Evolutionary conservation across 2,329 filamentous ascomycete genomes (phyloP), one percentile per base, ranked within the genome.

Genomic region (Talaromyces sp.): DNA sequence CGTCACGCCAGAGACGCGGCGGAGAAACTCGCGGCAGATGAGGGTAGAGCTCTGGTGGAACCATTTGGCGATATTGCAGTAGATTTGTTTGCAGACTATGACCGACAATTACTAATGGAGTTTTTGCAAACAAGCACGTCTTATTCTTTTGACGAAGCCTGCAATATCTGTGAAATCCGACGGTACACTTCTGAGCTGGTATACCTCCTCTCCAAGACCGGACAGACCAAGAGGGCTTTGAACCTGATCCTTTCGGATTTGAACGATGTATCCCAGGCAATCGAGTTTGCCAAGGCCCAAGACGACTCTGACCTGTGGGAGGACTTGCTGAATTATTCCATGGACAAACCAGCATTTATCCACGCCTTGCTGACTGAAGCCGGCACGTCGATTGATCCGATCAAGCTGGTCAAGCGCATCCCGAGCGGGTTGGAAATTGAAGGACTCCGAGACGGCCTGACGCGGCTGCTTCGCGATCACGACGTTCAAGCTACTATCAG

Each of bases 261-360:
- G 5, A 88, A 88, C 62, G 91, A 99, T 72, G 93, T 98, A 56
- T 89, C 89, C 56, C 92, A 95, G 67, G 95, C 95, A 8, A 99
- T 99, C 67, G 85, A 89, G 1, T 99, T 99, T 70, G 93, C 92
- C 59, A 97, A 97, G 74, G 89, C 93, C 64, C 92, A 98, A 72
- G 88, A 95, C 65, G 93, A 97, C 69, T 87, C 89, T 0, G 93
- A 97, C 68, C 83, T 99, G 0, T 99, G 95, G 95, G 90, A 96
- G 66, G 93, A 98, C 70, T 82, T 99, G 7, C 85, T 99, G 5
- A 87, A 94, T 68, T 98, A 98, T 75, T 94, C 90, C 64, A 98
- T 99, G 95, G 92, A 97, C 77, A 96, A 97, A 72, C 95, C 95
- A 0, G 87, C 87, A 47, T 99, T 99, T 77, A 98, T 99, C 67